Percentiles rank a stretch among this genome's conserved stretches.
phyloP scores from a whole-genome alignment of 139 green algal species.

The Volvox reticuliferus region DNA sequence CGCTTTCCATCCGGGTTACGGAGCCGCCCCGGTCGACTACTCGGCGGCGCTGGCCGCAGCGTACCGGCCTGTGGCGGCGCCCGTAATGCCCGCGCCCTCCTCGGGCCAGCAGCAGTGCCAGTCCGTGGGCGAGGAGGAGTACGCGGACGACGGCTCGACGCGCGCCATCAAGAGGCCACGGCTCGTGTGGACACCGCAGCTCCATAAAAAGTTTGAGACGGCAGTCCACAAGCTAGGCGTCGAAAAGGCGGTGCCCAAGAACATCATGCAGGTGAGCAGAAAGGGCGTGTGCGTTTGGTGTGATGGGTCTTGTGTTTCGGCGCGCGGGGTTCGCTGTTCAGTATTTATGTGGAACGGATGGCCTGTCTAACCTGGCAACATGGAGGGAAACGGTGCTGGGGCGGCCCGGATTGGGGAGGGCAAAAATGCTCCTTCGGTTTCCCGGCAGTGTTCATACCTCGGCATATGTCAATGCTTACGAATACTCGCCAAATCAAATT shows the following conservation, averaged over 20 bases:
- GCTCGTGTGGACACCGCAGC: slow-evolving; percentile 92
- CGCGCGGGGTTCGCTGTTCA: no score
- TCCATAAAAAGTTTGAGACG: slow-evolving; percentile 92
- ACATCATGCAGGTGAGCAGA: slow-evolving; percentile 86
- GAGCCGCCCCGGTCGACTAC: background rate
- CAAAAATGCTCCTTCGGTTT: no score
- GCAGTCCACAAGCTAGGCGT: slow-evolving; percentile 82
- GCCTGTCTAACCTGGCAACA: no score
- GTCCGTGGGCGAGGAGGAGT: slow-evolving; percentile 31
- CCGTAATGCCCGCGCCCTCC: background rate
- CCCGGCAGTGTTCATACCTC: no score
- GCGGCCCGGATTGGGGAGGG: no score
- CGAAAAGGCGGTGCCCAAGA: slow-evolving; percentile 89
- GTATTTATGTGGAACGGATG: no score
- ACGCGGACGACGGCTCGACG: slow-evolving; percentile 45
- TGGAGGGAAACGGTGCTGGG: no score
- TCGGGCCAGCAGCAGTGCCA: slow-evolving; percentile 6
- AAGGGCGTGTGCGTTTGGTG: background rate
- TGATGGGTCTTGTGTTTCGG: no score
- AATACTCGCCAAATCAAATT: no score
- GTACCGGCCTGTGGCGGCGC: slow-evolving; percentile 16
- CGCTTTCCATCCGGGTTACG: slow-evolving; percentile 9
- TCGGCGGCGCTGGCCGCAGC: background rate
- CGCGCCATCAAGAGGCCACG: slow-evolving; percentile 77
- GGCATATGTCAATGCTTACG: no score